Evolutionary conservation across 768 basidiomycete genomes (phyloP), one percentile per base, ranked within the genome.

Genomic region (Hygrophorus pudorinus): DNA sequence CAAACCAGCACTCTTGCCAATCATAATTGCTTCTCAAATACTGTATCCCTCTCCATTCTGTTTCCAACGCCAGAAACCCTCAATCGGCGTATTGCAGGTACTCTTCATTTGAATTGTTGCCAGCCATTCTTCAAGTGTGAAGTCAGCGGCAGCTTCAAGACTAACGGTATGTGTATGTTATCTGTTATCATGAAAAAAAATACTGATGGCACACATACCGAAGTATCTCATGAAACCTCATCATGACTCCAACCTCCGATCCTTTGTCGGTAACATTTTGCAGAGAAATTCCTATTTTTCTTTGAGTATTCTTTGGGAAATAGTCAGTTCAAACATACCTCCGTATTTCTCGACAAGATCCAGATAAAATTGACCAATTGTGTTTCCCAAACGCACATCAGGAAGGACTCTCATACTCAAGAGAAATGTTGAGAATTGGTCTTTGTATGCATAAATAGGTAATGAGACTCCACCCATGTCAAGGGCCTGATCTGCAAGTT

Each of bases 31-130:
- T 12, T 17, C 14, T 24, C 21, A 6, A 16, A 38, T 16, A 40
- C 47, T 47, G 10, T 32, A 38, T n/a, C 53, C 53, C 21, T 21
- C 34, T 27, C 33, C 47, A 27, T 57, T 46, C 1, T 37, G 49
- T 9, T 51, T 39, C 46, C 52, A 54, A 28, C 47, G 48, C 56
- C 59, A 60, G 7, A 53, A 47, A 16, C 53, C 52, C 47, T 60
- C 56, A 21, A 56, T 54, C 1, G 54, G 51, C 5, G 54, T 59
- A 36, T 59, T 59, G 35, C 50, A 39, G 12, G 46, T 46, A 45
- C 56, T 58, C n/a, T 44, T 43, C 12, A 60, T 17, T 14, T 53
- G 46, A 17, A 52, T 31, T 20, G 47, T 37, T 9, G 54, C 44
- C 10, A 53, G 51, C 24, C 38, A 51, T 14, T 45, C 38, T n/a